These are phyloP conservation scores for Fagopyrum esculentum DNA, from an alignment of 148 eudicot genomes.

Conservation along the genomic window DNA sequence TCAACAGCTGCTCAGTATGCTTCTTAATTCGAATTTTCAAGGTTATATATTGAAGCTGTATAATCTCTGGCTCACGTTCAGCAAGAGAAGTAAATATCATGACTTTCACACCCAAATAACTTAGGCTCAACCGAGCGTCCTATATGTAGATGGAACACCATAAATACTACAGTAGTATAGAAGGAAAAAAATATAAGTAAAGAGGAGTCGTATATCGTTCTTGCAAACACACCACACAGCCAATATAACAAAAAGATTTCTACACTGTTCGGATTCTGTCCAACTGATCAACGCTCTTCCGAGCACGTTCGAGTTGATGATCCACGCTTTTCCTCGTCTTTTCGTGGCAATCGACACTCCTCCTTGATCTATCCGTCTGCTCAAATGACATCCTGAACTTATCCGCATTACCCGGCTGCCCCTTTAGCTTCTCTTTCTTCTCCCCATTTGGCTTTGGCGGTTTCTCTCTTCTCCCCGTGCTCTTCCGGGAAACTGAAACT, in stretches of 20 bases:
- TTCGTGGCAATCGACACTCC: conserved; percentile 55
- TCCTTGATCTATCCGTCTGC: conserved; percentile 51
- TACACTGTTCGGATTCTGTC: conserved; percentile 46
- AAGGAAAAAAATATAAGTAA: not conserved
- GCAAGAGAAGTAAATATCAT: not conserved
- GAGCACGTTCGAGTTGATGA: conserved; percentile 38
- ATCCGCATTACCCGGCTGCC: conserved; percentile 23
- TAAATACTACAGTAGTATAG: not conserved
- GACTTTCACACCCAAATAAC: conserved; percentile 2
- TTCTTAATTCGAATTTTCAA: too few relatives aligned
- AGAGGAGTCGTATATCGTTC: not conserved
- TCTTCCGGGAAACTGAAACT: conserved; percentile 38
- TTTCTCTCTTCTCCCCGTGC: conserved; percentile 55
- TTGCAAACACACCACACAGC: not conserved
- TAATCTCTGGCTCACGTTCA: not conserved
- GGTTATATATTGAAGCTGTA: not conserved
- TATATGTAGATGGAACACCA: conserved; percentile 8
- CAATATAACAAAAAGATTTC: not conserved
- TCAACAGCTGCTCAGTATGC: too few relatives aligned
- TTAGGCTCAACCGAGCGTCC: not conserved
- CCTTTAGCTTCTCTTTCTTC: conserved; percentile 35
- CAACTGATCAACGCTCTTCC: conserved; percentile 57
- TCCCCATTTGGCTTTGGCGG: conserved; percentile 52
- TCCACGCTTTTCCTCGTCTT: conserved; percentile 52
- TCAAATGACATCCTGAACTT: conserved; percentile 39